Base-by-base conservation (phyloP, 2,329 filamentous ascomycete species). In the Sarocladiaceae sp. region DNA sequence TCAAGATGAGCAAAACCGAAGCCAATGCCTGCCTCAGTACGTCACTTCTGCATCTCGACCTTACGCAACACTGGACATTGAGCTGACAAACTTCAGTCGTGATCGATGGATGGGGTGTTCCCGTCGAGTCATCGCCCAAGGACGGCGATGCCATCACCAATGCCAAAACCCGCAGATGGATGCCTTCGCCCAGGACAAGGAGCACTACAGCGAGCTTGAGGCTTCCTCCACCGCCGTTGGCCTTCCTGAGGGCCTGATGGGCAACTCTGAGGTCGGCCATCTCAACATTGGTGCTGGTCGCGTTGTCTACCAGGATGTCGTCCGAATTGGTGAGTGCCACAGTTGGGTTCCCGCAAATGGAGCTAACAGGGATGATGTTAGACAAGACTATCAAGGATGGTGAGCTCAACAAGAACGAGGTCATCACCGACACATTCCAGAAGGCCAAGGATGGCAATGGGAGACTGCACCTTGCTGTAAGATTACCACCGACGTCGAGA, bases 251-350 rank as follows among this genome's bases (percentile, higher is more conserved):
- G 94, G 94, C 54, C 79, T 99, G 60, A 99, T 99, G 94, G 94
- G 94, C 59, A 99, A 99, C 79, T 96, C 90, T 62, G 94, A 99
- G 73, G 94, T 99, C 70, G 94, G 94, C 56, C 94, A 99, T 73
- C 74, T 99, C 76, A 99, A 99, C 80, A 97, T 99, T 69, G 94
- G 94, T 64, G 94, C 94, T 54, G 94, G 94, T 54, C 83, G 94
- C 65, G 94, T 99, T 56, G 94, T 99, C 64, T 99, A 94, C 94
- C 94, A 99, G 72, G 93, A 94, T 70, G 90, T 95, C 58, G 94
- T 99, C 59, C 88, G 94, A 64, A 99, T 99, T 73, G 54, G 54
- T 54, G 13, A 31, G 54, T 28, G 11, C n/a, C 15, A 31, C 15
- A 33, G 52, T 15, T 12, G 31, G 50, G 22, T 22, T 15, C 13